A percentile compares a stretch with the other conserved stretches of the same genome.
phyloP scores from a whole-genome alignment of 805 yeast species.

The Debaryomyces maramus region DNA sequence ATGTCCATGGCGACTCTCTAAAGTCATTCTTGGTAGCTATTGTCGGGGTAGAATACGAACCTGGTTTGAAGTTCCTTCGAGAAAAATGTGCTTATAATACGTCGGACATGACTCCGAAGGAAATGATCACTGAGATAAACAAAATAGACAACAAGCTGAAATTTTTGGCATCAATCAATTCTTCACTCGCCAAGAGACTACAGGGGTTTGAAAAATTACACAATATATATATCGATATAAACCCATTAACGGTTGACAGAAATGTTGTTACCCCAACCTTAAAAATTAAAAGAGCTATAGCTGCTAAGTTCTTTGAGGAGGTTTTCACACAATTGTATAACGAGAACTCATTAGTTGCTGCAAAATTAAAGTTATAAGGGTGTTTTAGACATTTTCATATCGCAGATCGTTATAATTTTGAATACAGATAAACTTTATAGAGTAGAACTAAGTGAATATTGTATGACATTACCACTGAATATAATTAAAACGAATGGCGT shows the following conservation, averaged over 20 bases:
- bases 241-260: constrained; percentile 48
- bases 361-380: constrained; percentile 6
- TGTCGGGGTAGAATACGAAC: constrained; percentile 56
- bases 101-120: constrained; percentile 10
- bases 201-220: constrained; percentile 34
- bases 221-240: constrained; percentile 25
- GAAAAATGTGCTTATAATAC: constrained; percentile 14
- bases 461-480: too few relatives aligned
- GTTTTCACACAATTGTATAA: constrained; percentile 14
- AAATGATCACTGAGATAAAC: constrained; percentile 14
- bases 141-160: constrained; percentile 15
- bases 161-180: constrained; percentile 25
- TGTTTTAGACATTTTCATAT: too few relatives aligned
- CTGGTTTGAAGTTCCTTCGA: constrained; percentile 17
- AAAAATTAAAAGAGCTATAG: constrained; percentile 40
- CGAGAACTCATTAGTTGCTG: constrained; percentile 21
- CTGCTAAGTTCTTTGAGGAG: constrained; percentile 18
- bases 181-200: constrained; percentile 16
- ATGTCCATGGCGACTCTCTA: constrained; percentile 64
- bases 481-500: too few relatives aligned
- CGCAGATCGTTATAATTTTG: too few relatives aligned
- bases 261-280: constrained; percentile 66
- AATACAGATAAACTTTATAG: too few relatives aligned
- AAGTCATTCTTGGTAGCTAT: constrained; percentile 59
- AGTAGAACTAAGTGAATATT: too few relatives aligned